Evolutionary conservation across 768 basidiomycete species (phyloP).

Genomic region (Podaxis carcinomalis): DNA sequence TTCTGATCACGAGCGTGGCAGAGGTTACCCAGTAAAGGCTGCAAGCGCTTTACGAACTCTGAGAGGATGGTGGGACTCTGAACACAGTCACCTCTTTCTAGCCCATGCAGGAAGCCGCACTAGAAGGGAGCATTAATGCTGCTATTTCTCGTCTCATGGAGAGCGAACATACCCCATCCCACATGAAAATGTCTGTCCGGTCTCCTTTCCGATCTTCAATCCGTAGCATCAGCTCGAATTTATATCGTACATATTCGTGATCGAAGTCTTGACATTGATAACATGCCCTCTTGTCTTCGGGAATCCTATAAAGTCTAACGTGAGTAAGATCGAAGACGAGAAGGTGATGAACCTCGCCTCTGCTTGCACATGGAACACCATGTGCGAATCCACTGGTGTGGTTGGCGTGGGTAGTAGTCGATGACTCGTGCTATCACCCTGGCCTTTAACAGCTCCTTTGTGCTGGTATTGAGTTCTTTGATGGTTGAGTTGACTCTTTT

Average conservation of each 20-base stretch:
- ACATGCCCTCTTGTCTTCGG: constrained; percentile 38
- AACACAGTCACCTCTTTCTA: constrained; percentile 22
- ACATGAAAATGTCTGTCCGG: constrained; percentile 42
- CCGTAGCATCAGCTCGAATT: constrained; percentile 45
- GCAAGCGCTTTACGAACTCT: background rate
- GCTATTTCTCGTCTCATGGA: background rate
- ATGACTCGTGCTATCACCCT: constrained; percentile 44
- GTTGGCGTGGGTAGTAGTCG: constrained; percentile 51
- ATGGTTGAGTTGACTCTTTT: constrained; percentile 19
- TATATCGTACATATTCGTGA: constrained; percentile 41
- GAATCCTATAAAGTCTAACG: constrained; percentile 34
- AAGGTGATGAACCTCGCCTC: constrained; percentile 32
- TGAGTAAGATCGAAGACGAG: background rate
- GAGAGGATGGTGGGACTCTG: background rate
- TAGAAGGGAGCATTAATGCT: constrained; percentile 16
- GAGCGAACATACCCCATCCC: constrained; percentile 33
- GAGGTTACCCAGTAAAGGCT: background rate
- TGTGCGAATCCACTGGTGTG: constrained; percentile 43
- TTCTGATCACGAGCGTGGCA: background rate
- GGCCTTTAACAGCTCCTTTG: constrained; percentile 33
- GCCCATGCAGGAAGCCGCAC: constrained; percentile 40
- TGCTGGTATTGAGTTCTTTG: constrained; percentile 28
- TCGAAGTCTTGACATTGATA: constrained; percentile 49
- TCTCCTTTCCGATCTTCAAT: constrained; percentile 46
- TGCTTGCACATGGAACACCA: constrained; percentile 50